These are phyloP conservation scores for Cryptococcus neoformans DNA, from an alignment of 1,284 basidiomycete genomes.

Conservation along the genomic window DNA sequence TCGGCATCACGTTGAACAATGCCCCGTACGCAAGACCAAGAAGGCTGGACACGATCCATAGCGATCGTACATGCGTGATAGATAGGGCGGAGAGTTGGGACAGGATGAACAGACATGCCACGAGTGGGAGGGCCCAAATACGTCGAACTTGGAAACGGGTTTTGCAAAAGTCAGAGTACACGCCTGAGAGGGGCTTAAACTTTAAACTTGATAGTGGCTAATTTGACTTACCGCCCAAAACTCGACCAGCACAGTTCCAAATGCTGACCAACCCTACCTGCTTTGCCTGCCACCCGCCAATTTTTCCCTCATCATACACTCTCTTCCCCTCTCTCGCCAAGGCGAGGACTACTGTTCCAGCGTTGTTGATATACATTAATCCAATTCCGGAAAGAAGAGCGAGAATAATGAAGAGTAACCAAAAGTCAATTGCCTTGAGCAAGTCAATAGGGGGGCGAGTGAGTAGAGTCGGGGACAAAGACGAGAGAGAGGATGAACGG, in stretches of 20 bases:
- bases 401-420: conserved; percentile 67
- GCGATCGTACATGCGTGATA: conserved; percentile 59
- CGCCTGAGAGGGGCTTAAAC: neutral
- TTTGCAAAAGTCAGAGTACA: conserved; percentile 71
- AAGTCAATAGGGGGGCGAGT: conserved; percentile 18
- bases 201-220: too few relatives aligned
- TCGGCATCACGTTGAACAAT: conserved; percentile 72
- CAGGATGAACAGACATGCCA: conserved; percentile 63
- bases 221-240: conserved; percentile 61
- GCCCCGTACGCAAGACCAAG: conserved; percentile 74
- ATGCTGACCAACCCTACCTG: conserved; percentile 84
- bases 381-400: conserved; percentile 79
- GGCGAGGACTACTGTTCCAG: conserved; percentile 85
- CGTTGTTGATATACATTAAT: conserved; percentile 93
- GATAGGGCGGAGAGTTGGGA: conserved; percentile 63
- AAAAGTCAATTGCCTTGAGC: conserved; percentile 58
- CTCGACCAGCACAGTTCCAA: conserved; percentile 77
- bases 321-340: conserved; percentile 65
- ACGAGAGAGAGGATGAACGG: conserved; percentile 20
- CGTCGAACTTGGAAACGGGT: conserved; percentile 55
- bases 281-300: conserved; percentile 72
- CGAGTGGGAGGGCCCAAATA: conserved; percentile 63
- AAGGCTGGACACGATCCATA: conserved; percentile 73
- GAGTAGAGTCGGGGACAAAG: conserved; percentile 21
- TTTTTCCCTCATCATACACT: conserved; percentile 62